Evolutionary conservation across 345 rosid species (phyloP).

Genomic region (Salix koriyanagi): DNA sequence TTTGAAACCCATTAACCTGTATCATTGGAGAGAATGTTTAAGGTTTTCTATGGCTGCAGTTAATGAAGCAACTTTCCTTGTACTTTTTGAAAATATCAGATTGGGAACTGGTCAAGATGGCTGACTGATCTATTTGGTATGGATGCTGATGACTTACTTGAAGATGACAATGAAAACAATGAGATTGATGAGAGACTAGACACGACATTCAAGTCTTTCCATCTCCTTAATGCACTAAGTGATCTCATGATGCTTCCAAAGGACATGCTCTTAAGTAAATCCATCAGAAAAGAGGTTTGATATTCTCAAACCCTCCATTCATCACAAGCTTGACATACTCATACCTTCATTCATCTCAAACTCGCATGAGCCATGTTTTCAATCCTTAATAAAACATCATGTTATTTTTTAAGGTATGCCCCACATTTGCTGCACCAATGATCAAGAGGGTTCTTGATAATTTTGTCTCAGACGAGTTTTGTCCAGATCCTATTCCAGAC

Average conservation of each 20-base stretch:
- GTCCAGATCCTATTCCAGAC: constrained; percentile 83
- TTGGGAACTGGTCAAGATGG: constrained; percentile 98
- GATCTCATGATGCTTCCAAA: constrained; percentile 99
- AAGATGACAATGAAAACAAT: constrained; percentile 35
- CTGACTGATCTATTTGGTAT: constrained; percentile 77
- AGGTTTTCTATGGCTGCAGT: neutral
- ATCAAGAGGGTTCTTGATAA: constrained; percentile 70
- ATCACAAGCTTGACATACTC: neutral
- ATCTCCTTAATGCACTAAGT: constrained; percentile 81
- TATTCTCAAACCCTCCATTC: neutral
- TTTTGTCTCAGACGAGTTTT: constrained; percentile 82
- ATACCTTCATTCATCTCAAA: neutral
- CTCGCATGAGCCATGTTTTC: neutral
- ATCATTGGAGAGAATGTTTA: neutral
- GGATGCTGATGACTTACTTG: constrained; percentile 49
- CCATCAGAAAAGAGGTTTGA: constrained; percentile 76
- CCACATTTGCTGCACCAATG: constrained; percentile 65
- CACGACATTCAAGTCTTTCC: constrained; percentile 61
- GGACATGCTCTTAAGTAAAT: constrained; percentile 69
- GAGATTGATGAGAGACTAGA: constrained; percentile 39
- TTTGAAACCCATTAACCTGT: neutral
- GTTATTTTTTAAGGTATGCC: constrained; percentile 65
- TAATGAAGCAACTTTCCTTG: neutral
- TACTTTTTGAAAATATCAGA: constrained; percentile 42
- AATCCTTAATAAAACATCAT: constrained; percentile 10